Evolutionary conservation across 192 early-diverging fungal genomes (phyloP).

Genomic region (Lobosporangium transversale): DNA sequence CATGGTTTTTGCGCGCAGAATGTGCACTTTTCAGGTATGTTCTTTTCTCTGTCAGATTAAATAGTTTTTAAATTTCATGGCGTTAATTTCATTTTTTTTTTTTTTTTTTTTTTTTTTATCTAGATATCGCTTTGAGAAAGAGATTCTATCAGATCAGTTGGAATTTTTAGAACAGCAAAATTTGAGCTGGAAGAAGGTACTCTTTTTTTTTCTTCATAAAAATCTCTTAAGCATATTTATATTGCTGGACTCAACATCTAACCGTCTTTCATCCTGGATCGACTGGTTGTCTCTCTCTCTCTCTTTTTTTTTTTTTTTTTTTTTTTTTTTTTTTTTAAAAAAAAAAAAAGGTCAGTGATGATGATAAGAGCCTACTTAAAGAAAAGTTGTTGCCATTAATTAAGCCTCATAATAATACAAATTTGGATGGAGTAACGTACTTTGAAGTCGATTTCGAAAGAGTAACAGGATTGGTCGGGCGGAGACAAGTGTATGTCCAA

Average conservation of each 20-base stretch:
- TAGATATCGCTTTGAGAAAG: slow-evolving; percentile 58
- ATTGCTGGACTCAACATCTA: too few species aligned
- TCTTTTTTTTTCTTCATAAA: not conserved
- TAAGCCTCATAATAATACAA: slow-evolving; percentile 17
- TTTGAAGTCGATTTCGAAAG: slow-evolving; percentile 77
- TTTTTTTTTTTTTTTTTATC: not conserved
- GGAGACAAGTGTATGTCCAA: slow-evolving; percentile 69
- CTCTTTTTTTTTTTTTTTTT: too few species aligned
- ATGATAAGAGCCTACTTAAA: slow-evolving; percentile 46
- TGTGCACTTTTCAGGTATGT: slow-evolving; percentile 68
- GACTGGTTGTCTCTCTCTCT: not conserved
- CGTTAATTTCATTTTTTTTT: not conserved
- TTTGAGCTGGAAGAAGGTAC: slow-evolving; percentile 61
- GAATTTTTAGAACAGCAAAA: slow-evolving; percentile 64
- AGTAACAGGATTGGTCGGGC: slow-evolving; percentile 69
- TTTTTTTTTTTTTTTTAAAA: too few species aligned
- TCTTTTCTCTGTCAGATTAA: not conserved
- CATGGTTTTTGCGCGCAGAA: slow-evolving; percentile 82
- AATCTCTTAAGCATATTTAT: not conserved
- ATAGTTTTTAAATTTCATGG: not conserved
- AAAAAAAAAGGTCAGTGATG: slow-evolving; percentile 34
- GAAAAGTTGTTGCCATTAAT: not conserved
- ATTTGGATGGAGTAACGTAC: slow-evolving; percentile 53
- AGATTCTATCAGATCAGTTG: slow-evolving; percentile 55
- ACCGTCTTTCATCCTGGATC: not conserved